Percentiles rank a stretch among this genome's conserved stretches.
Evolutionary conservation across 306 rosid genomes (phyloP).

Genomic region (Castanea sativa): DNA sequence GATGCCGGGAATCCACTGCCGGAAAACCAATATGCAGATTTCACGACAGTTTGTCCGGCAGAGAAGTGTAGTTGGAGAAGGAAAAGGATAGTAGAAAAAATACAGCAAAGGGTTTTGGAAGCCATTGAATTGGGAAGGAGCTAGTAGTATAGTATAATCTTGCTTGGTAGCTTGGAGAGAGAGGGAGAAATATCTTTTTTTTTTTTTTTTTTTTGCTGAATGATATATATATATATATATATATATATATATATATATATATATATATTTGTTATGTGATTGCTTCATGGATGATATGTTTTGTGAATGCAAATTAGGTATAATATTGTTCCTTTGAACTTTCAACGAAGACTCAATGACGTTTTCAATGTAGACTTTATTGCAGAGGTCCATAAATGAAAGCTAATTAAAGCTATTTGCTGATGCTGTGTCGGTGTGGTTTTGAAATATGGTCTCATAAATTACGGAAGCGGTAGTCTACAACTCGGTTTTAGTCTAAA

Average conservation of each 20-base stretch:
- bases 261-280: no score
- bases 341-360: no score
- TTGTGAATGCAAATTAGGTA: neutral
- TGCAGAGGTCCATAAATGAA: neutral
- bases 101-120: slow-evolving; percentile 17
- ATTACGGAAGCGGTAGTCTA: neutral
- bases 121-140: slow-evolving; percentile 25
- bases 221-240: no score
- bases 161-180: no score
- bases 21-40: slow-evolving; percentile 40
- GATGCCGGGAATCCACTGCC: slow-evolving; percentile 31
- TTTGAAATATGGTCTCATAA: neutral
- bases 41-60: slow-evolving; percentile 22
- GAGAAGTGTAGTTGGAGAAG: slow-evolving; percentile 28
- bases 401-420: neutral
- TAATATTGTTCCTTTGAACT: neutral
- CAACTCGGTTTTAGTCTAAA: neutral
- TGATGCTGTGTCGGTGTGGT: neutral
- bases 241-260: no score
- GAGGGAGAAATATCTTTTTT: no score
- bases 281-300: no score
- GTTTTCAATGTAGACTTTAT: no score
- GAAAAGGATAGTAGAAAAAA: slow-evolving; percentile 12
- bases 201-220: no score
- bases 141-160: no score